Percentiles rank a stretch among this genome's conserved stretches.
Evolutionary conservation across 306 rosid genomes (phyloP).

Genomic region (Albizia julibrissin): DNA sequence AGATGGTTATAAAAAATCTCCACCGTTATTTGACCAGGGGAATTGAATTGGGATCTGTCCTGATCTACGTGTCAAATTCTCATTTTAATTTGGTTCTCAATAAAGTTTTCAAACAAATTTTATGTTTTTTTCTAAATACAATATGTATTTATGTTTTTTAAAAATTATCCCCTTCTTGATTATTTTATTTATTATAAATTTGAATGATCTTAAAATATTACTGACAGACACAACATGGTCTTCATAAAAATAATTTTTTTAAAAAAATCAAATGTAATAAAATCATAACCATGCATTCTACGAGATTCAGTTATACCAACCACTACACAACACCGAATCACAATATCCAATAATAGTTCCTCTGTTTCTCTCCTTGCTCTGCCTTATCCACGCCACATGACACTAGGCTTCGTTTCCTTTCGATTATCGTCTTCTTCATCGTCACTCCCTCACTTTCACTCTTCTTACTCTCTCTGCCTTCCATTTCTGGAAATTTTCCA

Average conservation of each 20-base stretch:
- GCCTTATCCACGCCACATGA: slow-evolving; percentile 5
- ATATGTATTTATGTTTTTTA: no score
- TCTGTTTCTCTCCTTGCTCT: slow-evolving; percentile 15
- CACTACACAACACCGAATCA: neutral
- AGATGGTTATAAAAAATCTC: no score
- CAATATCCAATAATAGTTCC: neutral
- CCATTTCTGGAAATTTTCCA: neutral
- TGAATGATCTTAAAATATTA: neutral
- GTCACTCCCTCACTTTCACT: neutral
- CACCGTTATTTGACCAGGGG: neutral
- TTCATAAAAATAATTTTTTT: neutral
- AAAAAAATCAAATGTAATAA: neutral
- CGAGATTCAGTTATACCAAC: neutral
- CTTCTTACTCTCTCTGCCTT: neutral
- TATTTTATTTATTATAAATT: neutral
- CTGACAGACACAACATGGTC: no score
- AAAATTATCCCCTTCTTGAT: neutral
- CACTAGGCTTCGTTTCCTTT: neutral
- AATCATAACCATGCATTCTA: neutral
- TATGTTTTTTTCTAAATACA: neutral
- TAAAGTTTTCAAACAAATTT: neutral
- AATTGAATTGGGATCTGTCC: neutral
- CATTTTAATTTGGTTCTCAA: neutral
- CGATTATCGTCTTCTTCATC: slow-evolving; percentile 1
- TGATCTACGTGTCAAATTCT: neutral